Base-by-base conservation (phyloP, 1,139 yeast genomes). In the Hyphopichia wangnamkhiaoensis region DNA sequence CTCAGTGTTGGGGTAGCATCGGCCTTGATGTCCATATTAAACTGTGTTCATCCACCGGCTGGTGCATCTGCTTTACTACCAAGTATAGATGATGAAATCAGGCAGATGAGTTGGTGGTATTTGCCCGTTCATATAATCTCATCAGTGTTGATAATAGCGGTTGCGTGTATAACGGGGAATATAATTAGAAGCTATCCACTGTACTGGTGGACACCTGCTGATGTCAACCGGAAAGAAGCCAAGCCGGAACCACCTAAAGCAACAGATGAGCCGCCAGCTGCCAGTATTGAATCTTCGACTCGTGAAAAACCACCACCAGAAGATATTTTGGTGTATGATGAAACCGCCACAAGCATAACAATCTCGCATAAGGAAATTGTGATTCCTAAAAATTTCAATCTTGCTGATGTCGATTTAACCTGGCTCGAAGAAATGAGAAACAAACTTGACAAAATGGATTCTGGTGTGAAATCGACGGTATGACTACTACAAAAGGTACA, bases 41-140 rank as follows among this genome's bases (percentile, higher is more conserved):
- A 80, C 48, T 75, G 82, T 42, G 76, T 81, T 1, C 90, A 83
- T 57, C 90, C 90, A 0, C 90, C 90, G 0, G 84, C 85, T 1
- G 90, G 90, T 1, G 89, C 90, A 1, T 74, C 84, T 10, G 88
- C 90, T 0, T 55, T 83, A 20, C 58, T 83, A 7, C 87, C 89
- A 0, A 63, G 76, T 7, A 53, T 77, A 0, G 84, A 80, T 43
- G 73, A 57, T 0, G 51, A 56, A 5, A 64, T 80, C 5, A 56
- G 79, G 5, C 46, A 38, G 1, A 69, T 83, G 73, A 76, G 89
- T 37, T 83, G 90, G 90, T 80, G 84, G 79, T 82, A 75, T 51
- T 48, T 83, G 16, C 84, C 86, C 0, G 74, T 67, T 1, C 85
- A 82, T 40, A 45, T 83, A 3, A 64, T 82, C 0, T 69, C 79